A percentile compares a stretch with the other conserved stretches of the same genome.
Conservation (phyloP, 805 yeast species). For the Cyberlindnera petersonii region DNA sequence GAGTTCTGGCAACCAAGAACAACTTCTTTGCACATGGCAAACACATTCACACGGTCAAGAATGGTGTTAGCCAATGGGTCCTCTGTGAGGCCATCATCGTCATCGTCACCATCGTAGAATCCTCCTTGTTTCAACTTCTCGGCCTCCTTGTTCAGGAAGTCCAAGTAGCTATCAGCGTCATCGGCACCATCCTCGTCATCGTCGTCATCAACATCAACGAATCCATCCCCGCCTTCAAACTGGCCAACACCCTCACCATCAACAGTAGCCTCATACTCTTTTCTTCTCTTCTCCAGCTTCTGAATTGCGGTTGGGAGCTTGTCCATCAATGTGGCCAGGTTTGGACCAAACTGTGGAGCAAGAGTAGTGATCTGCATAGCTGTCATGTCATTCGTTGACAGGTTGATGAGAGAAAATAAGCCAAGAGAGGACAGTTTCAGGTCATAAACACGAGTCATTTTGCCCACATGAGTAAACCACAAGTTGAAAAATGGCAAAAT, state of each 20-base stretch:
- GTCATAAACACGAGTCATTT: constrained; percentile 70
- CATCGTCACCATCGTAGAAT: constrained; percentile 40
- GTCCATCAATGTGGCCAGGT: constrained; percentile 48
- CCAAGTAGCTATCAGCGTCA: constrained; percentile 42
- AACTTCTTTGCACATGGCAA: constrained; percentile 56
- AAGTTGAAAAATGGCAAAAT: constrained; percentile 49
- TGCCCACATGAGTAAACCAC: constrained; percentile 59
- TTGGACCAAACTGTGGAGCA: constrained; percentile 47
- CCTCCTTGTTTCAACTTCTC: constrained; percentile 35
- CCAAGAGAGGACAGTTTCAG: constrained; percentile 73
- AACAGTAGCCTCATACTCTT: constrained; percentile 31
- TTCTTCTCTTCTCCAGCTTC: constrained; percentile 58
- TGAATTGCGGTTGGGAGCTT: constrained; percentile 70
- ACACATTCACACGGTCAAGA: constrained; percentile 72
- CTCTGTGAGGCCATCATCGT: constrained; percentile 77
- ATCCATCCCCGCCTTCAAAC: constrained; percentile 23
- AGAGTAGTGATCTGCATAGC: constrained; percentile 34
- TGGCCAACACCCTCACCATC: constrained; percentile 30
- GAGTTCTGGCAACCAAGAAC: constrained; percentile 45
- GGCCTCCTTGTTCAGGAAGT: constrained; percentile 44
- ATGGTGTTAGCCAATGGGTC: constrained; percentile 79
- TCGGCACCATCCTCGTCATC: constrained; percentile 29
- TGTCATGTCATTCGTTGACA: constrained; percentile 29
- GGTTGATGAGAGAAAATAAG: constrained; percentile 43
- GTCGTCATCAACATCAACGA: constrained; percentile 27